These are phyloP conservation scores for Fomitopsis serialis DNA, from an alignment of 768 basidiomycete species.

Conservation along the genomic window DNA sequence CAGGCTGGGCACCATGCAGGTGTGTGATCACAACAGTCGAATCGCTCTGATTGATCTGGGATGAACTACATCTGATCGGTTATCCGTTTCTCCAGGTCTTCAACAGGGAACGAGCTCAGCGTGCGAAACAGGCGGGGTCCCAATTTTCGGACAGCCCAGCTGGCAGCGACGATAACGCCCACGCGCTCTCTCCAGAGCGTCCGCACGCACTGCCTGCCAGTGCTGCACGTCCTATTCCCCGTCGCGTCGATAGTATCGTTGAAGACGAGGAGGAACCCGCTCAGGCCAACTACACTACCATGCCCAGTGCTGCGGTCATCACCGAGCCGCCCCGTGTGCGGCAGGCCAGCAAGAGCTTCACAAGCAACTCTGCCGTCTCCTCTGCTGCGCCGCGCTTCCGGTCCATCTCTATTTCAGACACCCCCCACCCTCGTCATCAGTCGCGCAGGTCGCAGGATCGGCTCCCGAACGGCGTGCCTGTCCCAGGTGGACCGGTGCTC, in stretches of 20 bases:
- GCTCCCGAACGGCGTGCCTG: slow-evolving; percentile 1
- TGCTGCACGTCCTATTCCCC: slow-evolving; percentile 35
- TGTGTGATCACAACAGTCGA: slow-evolving; percentile 32
- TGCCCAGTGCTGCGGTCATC: slow-evolving; percentile 35
- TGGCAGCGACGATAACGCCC: slow-evolving; percentile 7
- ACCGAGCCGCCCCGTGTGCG: slow-evolving; percentile 22
- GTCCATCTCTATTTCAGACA: slow-evolving; percentile 19
- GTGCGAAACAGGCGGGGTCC: slow-evolving; percentile 9
- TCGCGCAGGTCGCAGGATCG: background rate
- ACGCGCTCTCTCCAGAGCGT: slow-evolving; percentile 5
- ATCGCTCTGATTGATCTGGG: slow-evolving; percentile 1
- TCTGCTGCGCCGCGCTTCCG: slow-evolving; percentile 11
- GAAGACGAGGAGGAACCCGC: slow-evolving; percentile 55
- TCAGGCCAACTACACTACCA: slow-evolving; percentile 33
- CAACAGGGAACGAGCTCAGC: slow-evolving; percentile 64
- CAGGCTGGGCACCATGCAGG: slow-evolving; percentile 90
- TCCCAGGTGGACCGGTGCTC: background rate
- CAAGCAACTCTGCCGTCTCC: slow-evolving; percentile 15
- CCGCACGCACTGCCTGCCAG: slow-evolving; percentile 2
- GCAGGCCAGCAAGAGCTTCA: slow-evolving; percentile 8
- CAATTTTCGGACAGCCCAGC: slow-evolving; percentile 6
- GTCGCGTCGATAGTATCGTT: slow-evolving; percentile 56
- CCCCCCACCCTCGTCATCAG: slow-evolving; percentile 15
- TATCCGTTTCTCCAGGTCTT: slow-evolving; percentile 42
- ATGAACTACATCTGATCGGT: too few relatives aligned